A percentile compares a stretch with the other conserved stretches of the same genome.
Conservation (phyloP, 768 basidiomycete species). For the Mycena leptocephala region DNA sequence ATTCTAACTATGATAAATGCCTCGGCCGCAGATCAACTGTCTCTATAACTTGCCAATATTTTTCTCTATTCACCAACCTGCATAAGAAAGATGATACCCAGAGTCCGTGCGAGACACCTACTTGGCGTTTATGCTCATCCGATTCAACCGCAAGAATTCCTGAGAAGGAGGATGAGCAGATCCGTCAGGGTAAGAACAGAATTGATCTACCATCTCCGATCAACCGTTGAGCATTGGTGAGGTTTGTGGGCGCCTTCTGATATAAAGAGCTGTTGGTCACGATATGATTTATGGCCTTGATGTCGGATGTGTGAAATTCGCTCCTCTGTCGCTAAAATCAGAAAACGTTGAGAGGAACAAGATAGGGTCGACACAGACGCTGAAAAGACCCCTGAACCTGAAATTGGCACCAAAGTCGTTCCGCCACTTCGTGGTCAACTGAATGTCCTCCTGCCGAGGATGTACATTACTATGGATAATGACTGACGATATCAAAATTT, state of each 20-base stretch:
- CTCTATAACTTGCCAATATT: background rate
- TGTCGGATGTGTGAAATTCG: conserved; percentile 62
- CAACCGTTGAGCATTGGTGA: background rate
- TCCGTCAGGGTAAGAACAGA: background rate
- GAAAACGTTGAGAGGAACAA: too few species aligned
- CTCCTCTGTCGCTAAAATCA: too few species aligned
- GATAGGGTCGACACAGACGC: too few species aligned
- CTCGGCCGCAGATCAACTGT: background rate
- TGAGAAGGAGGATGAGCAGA: background rate
- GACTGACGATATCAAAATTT: too few species aligned
- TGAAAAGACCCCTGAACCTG: too few species aligned
- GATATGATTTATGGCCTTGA: conserved; percentile 64
- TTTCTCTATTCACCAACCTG: background rate
- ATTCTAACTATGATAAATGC: conserved; percentile 47
- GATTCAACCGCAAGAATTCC: conserved; percentile 53
- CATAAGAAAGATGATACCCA: background rate
- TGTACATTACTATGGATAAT: too few species aligned
- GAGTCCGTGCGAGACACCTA: too few species aligned
- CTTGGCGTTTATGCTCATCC: conserved; percentile 54
- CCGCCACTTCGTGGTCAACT: too few species aligned
- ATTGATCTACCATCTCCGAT: background rate
- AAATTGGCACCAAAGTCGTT: too few species aligned
- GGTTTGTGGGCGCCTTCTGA: conserved; percentile 46
- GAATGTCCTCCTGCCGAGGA: too few species aligned
- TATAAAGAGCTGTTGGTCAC: conserved; percentile 59